Evolutionary conservation across 2,329 filamentous ascomycete genomes (phyloP), one percentile per base, ranked within the genome.

Genomic region (Chrysoporthe austroafricana): DNA sequence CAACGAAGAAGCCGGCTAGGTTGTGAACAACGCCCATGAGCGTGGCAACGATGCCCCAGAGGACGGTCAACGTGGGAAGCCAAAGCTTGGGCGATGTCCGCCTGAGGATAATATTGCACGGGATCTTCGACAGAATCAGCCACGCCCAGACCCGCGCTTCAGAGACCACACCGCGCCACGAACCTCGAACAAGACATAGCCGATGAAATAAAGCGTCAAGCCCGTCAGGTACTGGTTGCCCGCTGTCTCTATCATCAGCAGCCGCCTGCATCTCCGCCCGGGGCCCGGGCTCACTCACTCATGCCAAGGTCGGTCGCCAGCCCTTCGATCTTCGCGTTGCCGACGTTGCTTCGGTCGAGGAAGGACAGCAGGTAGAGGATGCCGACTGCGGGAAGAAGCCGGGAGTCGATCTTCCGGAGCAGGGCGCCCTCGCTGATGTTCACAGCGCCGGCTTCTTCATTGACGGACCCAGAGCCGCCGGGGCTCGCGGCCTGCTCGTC

Each of bases 221-320:
- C 88, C 87, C 0, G 86, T 89, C 0, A 91, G 79, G 67, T 92
- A 91, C 71, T 90, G 82, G 58, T 89, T 85, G 0, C 85, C 87
- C 36, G 84, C 84, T 84, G 54, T 26, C 14, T 21, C 16, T 14
- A 34, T 70, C 46, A 62, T 66, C 34, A 63, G 66, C 54, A 57
- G 13, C 32, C 46, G 1, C 18, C 16, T 21, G 14, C 4, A 39
- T 7, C 36, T 13, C 16, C 16, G 34, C 43, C 48, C 1, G n/a
- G 46, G 36, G 21, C 48, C n/a, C n/a, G 1, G 42, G 50, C 26
- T 3, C 77, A 76, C 57, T 76, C 81, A 82, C 87, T 83, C 78
- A 87, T 87, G 58, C 82, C 64, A 3, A 88, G 70, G 71, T 88
- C 85, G 4, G 73, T 76, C 0, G 84, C 76, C 59, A 88, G 79